These are phyloP conservation scores for Suillus sp. DNA, from an alignment of 768 basidiomycete species.

Conservation along the genomic window DNA sequence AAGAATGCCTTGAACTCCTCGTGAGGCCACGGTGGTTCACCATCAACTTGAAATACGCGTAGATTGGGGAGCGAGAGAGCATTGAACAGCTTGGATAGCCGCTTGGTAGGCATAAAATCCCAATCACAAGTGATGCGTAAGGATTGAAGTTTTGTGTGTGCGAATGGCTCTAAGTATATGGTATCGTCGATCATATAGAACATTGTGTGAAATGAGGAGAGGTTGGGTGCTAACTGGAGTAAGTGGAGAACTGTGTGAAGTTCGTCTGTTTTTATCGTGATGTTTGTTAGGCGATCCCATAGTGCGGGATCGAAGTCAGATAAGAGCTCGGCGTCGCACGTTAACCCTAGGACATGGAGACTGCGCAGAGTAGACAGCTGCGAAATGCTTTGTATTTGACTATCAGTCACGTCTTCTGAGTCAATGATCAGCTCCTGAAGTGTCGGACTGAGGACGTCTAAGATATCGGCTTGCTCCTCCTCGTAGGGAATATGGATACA, in stretches of 20 bases:
- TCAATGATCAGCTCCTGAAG: conserved; percentile 18
- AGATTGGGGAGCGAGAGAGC: conserved; percentile 20
- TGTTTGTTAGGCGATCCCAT: conserved; percentile 21
- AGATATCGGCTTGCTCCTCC: too few relatives aligned
- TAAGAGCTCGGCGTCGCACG: conserved; percentile 10
- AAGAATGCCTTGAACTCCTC: conserved; percentile 20
- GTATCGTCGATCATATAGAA: conserved; percentile 6
- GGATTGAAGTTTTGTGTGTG: conserved; percentile 15
- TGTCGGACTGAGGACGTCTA: conserved; percentile 15
- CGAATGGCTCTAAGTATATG: not conserved
- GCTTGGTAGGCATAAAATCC: not conserved
- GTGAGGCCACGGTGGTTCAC: conserved; percentile 16
- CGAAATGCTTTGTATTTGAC: conserved; percentile 8
- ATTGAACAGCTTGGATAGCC: conserved; percentile 15
- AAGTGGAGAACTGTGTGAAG: conserved; percentile 11
- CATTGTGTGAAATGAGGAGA: conserved; percentile 15
- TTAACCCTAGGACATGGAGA: conserved; percentile 13
- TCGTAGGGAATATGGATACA: not conserved
- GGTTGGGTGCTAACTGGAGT: conserved; percentile 22
- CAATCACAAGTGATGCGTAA: conserved; percentile 16
- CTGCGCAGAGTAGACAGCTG: conserved; percentile 14
- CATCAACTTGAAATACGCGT: conserved; percentile 12
- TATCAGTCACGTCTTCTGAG: too few relatives aligned
- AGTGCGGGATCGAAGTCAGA: conserved; percentile 15
- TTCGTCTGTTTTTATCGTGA: conserved; percentile 9